Conservation (phyloP, 208 protist species). For the Endotrypanum monterogeii region DNA sequence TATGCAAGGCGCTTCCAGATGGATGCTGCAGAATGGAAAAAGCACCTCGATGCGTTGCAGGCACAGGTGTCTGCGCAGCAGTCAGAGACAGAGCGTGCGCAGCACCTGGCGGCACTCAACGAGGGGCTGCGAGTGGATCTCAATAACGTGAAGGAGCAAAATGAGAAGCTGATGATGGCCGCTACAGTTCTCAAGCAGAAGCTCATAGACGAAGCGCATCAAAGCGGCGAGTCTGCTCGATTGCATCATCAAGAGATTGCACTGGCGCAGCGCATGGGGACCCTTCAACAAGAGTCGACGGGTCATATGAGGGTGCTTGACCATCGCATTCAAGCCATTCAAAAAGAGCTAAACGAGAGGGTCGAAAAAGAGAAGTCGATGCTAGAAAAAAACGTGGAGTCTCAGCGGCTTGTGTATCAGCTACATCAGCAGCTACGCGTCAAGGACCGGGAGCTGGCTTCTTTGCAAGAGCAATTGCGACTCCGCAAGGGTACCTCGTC, state of each 20-base stretch:
- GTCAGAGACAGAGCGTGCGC: slow-evolving; percentile 55
- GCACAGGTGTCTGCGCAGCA: slow-evolving; percentile 60
- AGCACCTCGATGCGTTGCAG: slow-evolving; percentile 56
- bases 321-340: slow-evolving; percentile 64
- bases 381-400: slow-evolving; percentile 67
- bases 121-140: slow-evolving; percentile 61
- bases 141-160: slow-evolving; percentile 73
- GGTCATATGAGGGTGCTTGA: slow-evolving; percentile 65
- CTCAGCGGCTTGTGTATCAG: slow-evolving; percentile 70
- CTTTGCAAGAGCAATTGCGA: slow-evolving; percentile 48
- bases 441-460: slow-evolving; percentile 72
- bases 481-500: not conserved
- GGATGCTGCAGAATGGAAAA: slow-evolving; percentile 65
- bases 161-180: slow-evolving; percentile 79
- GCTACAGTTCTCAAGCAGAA: slow-evolving; percentile 76
- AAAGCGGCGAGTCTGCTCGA: slow-evolving; percentile 47
- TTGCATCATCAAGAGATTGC: slow-evolving; percentile 80
- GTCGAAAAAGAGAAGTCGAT: slow-evolving; percentile 66
- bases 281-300: slow-evolving; percentile 75
- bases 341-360: slow-evolving; percentile 70
- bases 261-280: slow-evolving; percentile 78
- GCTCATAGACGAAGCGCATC: slow-evolving; percentile 68
- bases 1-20: slow-evolving; percentile 44
- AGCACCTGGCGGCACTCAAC: slow-evolving; percentile 64
- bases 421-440: slow-evolving; percentile 69